Evolutionary conservation across 2,329 filamentous ascomycete species (phyloP), one percentile per base, ranked within the genome.

Genomic region (Fusarium heterosporum): DNA sequence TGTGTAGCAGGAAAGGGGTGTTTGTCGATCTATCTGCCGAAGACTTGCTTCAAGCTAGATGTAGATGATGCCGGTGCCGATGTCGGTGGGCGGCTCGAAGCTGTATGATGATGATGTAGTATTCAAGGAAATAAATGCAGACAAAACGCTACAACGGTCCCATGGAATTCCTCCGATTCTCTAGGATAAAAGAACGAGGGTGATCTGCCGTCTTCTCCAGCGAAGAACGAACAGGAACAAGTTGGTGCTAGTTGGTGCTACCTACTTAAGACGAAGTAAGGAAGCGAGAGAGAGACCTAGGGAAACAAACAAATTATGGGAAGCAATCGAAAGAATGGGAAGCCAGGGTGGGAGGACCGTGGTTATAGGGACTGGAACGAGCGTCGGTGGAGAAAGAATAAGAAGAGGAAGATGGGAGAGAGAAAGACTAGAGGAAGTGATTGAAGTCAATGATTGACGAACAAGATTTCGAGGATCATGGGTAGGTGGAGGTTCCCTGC

Each of bases 301-400:
- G 51, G 55, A 62, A 62, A 62, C 59, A 61, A 58, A 66, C 61
- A 60, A 59, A 52, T 59, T 56, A 63, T 50, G 57, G 34, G 26
- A 48, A 62, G 49, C 51, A 41, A 61, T 39, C 42, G 36, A 66
- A 53, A 58, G 52, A 28, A 63, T 56, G 43, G 54, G 53, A 63
- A 26, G 46, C 47, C 51, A 45, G 53, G 64, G 59, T 61, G 70
- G 69, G 59, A 68, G 55, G 52, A 43, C 55, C 51, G 60, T 63
- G 61, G 66, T 72, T 73, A 66, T 67, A 73, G 70, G 70, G 49
- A 64, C 43, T 54, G 49, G 61, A 72, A 70, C 61, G 70, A 74
- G 56, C 30, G 72, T 72, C 32, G 52, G 70, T 70, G 65, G 64
- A 61, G 70, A 63, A 69, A 55, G 55, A 43, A 55, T 47, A 55